Percentiles rank a stretch among this genome's conserved stretches.
phyloP scores from a whole-genome alignment of 2,329 filamentous ascomycete species.

The Xylaria multiplex region DNA sequence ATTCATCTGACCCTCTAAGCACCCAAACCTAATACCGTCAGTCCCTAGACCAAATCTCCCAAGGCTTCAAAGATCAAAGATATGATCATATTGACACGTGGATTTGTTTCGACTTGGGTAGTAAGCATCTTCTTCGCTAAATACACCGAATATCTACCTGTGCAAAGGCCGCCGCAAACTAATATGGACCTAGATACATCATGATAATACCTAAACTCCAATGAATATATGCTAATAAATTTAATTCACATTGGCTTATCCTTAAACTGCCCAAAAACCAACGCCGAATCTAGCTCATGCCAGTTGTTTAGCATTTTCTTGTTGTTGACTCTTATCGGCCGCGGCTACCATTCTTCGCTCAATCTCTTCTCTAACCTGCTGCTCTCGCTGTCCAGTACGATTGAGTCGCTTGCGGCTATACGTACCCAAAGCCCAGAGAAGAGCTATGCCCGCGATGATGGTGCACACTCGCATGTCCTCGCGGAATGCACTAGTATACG shows the following conservation, averaged over 20 bases:
- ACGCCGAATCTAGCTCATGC: not conserved
- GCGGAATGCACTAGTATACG: constrained; percentile 58
- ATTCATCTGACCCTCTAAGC: no score
- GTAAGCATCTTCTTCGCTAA: not conserved
- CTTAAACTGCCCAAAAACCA: not conserved
- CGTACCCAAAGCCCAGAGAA: constrained; percentile 54
- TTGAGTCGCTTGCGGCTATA: constrained; percentile 51
- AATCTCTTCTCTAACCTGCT: constrained; percentile 43
- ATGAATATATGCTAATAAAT: constrained; percentile 8
- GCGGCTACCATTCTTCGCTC: constrained; percentile 39
- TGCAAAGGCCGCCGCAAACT: not conserved
- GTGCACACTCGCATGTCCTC: constrained; percentile 60
- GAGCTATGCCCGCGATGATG: constrained; percentile 53
- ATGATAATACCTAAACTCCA: constrained; percentile 11
- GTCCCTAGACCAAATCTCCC: not conserved
- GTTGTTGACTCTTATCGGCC: not conserved
- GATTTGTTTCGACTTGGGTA: not conserved
- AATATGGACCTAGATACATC: not conserved
- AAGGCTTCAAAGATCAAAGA: not conserved
- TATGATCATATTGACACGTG: no score
- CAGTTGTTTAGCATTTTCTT: not conserved
- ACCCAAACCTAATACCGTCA: not conserved
- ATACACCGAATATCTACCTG: no score
- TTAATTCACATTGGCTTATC: not conserved
- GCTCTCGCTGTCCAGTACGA: constrained; percentile 44